Base-by-base conservation (phyloP, 352 stramenopile species). In the Thraustochytrium striatum region DNA sequence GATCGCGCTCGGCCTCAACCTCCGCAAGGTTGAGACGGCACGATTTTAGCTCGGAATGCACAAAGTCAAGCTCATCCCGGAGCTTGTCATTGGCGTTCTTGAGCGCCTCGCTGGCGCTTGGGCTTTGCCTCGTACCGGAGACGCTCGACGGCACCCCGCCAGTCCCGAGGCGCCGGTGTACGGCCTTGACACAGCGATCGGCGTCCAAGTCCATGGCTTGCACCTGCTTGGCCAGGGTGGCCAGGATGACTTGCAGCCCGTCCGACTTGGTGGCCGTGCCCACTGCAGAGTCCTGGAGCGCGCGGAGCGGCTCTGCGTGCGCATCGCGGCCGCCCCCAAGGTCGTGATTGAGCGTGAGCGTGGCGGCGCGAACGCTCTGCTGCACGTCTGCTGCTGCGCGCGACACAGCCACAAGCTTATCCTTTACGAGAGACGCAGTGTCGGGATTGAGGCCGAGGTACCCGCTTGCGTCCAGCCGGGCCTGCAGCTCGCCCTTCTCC, bases 371-470 rank as follows among this genome's bases (percentile, higher is more conserved):
- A 32, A 75, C 5, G 41, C 28, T 30, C 41, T 75, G 30, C n/a
- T 75, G 65, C 9, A 75, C 16, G 5, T 75, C 41, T 16, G 65
- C 43, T 11, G 68, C 30, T 21, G 41, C 41, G 21, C 52, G 65
- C 25, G 65, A 75, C 3, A 75, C 30, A 16, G 19, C 35, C 19
- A 75, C 47, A 30, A 75, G 65, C 50, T 75, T 75, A n/a, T 35
- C 39, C 52, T 75, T 75, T 75, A 43, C 21, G 52, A 43, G 44
- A 30, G 52, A 41, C 25, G 30, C 65, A 61, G 65, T 75, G 44
- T 25, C 16, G 25, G 47, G 16, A 21, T 55, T 55, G 47, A 72
- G 33, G 35, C 52, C 65, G 16, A 30, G 41, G 32, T 55, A 43
- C 43, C 32, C 44, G 9, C 41, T 32, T 13, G 21, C 28, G 19